Percentiles rank a stretch among this genome's conserved stretches.
Evolutionary conservation across 139 green algal genomes (phyloP).

Genomic region (Chlamydomonas sp.): DNA sequence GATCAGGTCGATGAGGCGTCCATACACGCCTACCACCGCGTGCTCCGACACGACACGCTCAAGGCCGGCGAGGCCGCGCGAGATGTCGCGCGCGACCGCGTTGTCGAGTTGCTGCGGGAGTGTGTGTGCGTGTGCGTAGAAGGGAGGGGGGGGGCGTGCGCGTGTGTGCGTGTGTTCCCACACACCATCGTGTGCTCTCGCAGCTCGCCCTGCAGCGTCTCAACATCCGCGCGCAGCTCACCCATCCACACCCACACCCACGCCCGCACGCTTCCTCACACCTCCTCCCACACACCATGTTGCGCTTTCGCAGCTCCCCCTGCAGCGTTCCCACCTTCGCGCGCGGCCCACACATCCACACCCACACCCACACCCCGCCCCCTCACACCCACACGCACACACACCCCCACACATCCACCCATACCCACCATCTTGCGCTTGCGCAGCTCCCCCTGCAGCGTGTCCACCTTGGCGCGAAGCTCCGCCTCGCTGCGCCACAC

Average conservation of each 20-base stretch:
- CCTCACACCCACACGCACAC: constrained; percentile 2
- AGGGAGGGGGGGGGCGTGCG: too few relatives aligned
- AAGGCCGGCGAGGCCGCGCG: constrained; percentile 44
- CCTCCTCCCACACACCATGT: too few relatives aligned
- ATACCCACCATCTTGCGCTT: constrained; percentile 15
- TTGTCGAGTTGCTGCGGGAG: constrained; percentile 3
- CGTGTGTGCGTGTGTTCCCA: too few relatives aligned
- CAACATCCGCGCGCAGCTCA: neutral
- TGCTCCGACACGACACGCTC: constrained; percentile 20
- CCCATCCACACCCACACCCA: neutral
- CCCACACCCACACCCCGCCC: neutral
- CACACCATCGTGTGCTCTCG: too few relatives aligned
- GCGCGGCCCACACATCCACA: neutral
- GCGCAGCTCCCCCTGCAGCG: constrained; percentile 8
- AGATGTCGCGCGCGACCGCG: constrained; percentile 56
- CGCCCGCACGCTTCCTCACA: neutral
- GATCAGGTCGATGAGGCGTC: constrained; percentile 88
- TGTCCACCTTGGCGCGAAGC: constrained; percentile 14
- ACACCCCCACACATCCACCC: constrained; percentile 4
- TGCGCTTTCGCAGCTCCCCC: neutral
- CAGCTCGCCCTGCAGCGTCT: neutral
- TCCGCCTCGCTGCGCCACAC: constrained; percentile 44
- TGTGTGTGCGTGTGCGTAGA: too few relatives aligned
- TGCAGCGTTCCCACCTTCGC: neutral
- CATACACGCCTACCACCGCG: constrained; percentile 65